A percentile compares a stretch with the other conserved stretches of the same genome.
phyloP scores from a whole-genome alignment of 2,329 filamentous ascomycete species.

The Apiospora rasikravindrae region DNA sequence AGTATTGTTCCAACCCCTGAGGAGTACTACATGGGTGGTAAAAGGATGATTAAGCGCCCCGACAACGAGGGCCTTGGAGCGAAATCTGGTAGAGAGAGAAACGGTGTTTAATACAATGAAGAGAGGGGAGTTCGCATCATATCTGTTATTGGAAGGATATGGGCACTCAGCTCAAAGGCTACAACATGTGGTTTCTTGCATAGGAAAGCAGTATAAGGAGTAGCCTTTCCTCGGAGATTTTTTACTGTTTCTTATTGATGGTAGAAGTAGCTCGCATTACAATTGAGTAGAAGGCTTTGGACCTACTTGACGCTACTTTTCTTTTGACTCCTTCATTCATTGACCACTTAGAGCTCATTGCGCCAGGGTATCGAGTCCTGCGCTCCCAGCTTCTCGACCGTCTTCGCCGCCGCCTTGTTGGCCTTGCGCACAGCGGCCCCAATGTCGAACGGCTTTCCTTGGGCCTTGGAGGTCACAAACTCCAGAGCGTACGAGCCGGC shows the following conservation, averaged over 20 bases:
- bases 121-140: background rate
- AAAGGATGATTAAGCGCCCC: background rate
- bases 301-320: background rate
- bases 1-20: background rate
- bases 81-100: too few species aligned
- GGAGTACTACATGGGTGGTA: background rate
- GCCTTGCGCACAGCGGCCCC: conserved; percentile 65
- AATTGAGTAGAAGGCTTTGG: background rate
- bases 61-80: background rate
- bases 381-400: conserved; percentile 69
- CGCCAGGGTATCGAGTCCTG: conserved; percentile 71
- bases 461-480: conserved; percentile 56
- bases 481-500: conserved; percentile 85
- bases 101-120: too few species aligned
- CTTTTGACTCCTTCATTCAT: background rate
- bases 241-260: background rate
- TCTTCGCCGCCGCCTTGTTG: conserved; percentile 66
- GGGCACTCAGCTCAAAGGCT: background rate
- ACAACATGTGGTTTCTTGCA: background rate
- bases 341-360: conserved; percentile 46
- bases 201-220: background rate
- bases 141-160: too few species aligned
- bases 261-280: conserved; percentile 7
- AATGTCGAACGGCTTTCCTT: conserved; percentile 52
- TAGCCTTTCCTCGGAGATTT: background rate